Evolutionary conservation across 306 rosid genomes (phyloP).

Genomic region (Acacia confusa): DNA sequence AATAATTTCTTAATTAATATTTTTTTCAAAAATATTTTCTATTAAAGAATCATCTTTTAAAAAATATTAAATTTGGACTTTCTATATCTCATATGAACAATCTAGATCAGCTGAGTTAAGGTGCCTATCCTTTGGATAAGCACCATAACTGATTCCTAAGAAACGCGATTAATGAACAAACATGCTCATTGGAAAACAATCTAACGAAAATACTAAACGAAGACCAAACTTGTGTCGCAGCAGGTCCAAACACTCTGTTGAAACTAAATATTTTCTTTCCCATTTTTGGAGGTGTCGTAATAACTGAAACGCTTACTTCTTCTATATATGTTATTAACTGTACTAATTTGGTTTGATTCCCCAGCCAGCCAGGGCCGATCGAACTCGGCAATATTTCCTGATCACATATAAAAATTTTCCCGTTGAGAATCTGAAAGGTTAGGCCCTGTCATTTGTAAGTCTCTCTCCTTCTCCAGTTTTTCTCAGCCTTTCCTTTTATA

Average conservation of each 20-base stretch:
- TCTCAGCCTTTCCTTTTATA: not conserved
- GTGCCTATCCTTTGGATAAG: too few relatives aligned
- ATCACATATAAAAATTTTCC: constrained; percentile 7
- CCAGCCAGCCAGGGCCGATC: constrained; percentile 79
- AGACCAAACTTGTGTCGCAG: constrained; percentile 74
- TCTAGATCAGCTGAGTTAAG: too few relatives aligned
- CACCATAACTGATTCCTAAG: too few relatives aligned
- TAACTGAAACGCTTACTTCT: constrained; percentile 62
- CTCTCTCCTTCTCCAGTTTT: not conserved
- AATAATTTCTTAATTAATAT: too few relatives aligned
- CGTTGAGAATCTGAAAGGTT: not conserved
- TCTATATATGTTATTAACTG: constrained; percentile 53
- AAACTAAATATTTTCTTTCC: constrained; percentile 74
- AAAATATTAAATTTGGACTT: too few relatives aligned
- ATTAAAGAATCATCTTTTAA: too few relatives aligned
- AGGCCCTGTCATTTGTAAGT: constrained; percentile 32
- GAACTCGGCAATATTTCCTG: constrained; percentile 79
- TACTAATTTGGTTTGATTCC: constrained; percentile 44
- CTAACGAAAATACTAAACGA: not conserved
- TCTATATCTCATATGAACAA: too few relatives aligned
- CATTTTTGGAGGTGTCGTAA: constrained; percentile 61
- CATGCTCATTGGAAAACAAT: not conserved
- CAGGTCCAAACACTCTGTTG: constrained; percentile 76
- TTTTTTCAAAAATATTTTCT: too few relatives aligned
- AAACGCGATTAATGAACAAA: not conserved